Evolutionary conservation across 208 protist species (phyloP), one percentile per base, ranked within the genome.

Genomic region (Trypanosomatidae sp.): DNA sequence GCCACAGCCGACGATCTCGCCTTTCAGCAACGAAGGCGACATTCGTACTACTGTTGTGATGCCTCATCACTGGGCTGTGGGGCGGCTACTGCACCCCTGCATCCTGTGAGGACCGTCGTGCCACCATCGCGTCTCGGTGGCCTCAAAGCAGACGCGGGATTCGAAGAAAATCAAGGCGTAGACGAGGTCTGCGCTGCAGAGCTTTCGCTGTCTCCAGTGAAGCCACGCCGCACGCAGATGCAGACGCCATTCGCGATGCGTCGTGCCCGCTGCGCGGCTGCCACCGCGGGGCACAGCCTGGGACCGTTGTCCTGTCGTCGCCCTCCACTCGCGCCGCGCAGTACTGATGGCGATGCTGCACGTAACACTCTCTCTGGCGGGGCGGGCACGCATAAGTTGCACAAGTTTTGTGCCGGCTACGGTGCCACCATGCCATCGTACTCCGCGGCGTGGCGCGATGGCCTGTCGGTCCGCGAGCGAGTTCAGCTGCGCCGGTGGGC

Each of bases 401-500:
- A 12, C 33, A 41, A n/a, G 58, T 41, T 12, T 33, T 41, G 33
- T 41, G 6, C n/a, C 41, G 3, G 41, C 36, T 46, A 49, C 62
- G 41, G 41, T 49, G 62, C 25, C 12, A 7, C 62, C 3, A 33
- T 19, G 28, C 15, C 64, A 36, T 41, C 15, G 25, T 17, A 39
- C 12, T 9, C 62, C 12, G 62, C 43, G 62, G 30, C 30, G 46
- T 55, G 43, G 64, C 64, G 44, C 64, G 30, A 36, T n/a, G 22
- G 44, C 41, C 25, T 53, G 43, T 52, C 43, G 13, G n/a, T 68
- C 25, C 43, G 43, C 10, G 64, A 68, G 64, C 44, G 43, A 39
- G 56, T 58, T 46, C 66, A 52, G 58, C 60, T 69, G 49, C 70
- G 67, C 17, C 75, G 79, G 30, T 64, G 72, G 22, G 41, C 69